Evolutionary conservation across 2,329 filamentous ascomycete genomes (phyloP).

Genomic region (Penicillium sp.): DNA sequence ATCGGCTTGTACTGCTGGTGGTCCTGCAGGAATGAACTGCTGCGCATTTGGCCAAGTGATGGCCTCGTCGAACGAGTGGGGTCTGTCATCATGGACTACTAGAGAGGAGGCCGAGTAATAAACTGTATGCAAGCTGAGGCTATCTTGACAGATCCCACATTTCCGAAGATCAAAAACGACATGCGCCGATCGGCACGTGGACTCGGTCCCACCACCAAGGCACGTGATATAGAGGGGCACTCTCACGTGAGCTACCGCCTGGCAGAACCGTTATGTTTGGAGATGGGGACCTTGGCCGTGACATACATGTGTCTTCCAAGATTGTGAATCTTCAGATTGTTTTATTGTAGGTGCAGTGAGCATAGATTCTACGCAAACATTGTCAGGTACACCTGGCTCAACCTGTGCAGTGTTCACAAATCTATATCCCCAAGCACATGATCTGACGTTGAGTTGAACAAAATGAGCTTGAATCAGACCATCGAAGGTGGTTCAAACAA

Average conservation of each 20-base stretch:
- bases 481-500: too few species aligned
- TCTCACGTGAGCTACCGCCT: not conserved
- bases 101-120: not conserved
- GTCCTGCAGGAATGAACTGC: conserved; percentile 48
- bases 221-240: not conserved
- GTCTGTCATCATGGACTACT: conserved; percentile 27
- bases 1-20: conserved; percentile 50
- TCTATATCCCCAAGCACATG: too few species aligned
- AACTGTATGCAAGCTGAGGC: not conserved
- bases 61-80: conserved; percentile 39
- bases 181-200: conserved; percentile 8
- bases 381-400: too few species aligned
- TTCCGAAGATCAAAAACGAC: conserved; percentile 8
- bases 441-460: too few species aligned
- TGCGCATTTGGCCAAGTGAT: conserved; percentile 45
- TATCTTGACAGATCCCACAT: conserved; percentile 1
- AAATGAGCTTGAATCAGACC: too few species aligned
- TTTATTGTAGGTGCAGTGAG: too few species aligned
- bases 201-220: not conserved
- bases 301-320: not conserved
- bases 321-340: too few species aligned
- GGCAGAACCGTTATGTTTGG: not conserved
- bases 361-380: too few species aligned
- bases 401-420: too few species aligned
- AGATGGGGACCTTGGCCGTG: not conserved